Evolutionary conservation across 2,329 filamentous ascomycete genomes (phyloP), one percentile per base, ranked within the genome.

Genomic region (Penicillium aurantiogriseum): DNA sequence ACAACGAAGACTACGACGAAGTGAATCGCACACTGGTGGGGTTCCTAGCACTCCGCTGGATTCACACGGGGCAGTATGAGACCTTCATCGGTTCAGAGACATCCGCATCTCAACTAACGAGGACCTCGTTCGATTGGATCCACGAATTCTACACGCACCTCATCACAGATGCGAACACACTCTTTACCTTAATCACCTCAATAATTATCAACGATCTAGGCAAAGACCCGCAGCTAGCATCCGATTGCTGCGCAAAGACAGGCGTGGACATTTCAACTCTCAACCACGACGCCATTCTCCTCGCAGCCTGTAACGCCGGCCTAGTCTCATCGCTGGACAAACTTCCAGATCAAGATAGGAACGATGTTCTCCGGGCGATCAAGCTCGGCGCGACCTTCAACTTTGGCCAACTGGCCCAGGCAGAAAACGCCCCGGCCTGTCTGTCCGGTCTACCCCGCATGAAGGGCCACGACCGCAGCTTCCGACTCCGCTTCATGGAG

Each of bases 401-500:
- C 15, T 62, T 63, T 46, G 59, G 61, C 17, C 61, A 63, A 39
- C 29, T 63, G 27, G 57, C 54, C 15, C 57, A 62, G 43, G 57
- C 57, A 4, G 61, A 62, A 43, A 63, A 60, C 33, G 59, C 43
- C 5, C 61, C 61, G 2, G 59, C 42, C 17, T 56, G 45, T n/a
- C 29, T 62, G 27, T 44, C 55, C 10, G 45, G 49, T 35, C 38
- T 63, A 21, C 43, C 33, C 19, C 51, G 35, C 25, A 54, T 61
- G 54, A 35, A 50, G 27, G 38, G 33, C n/a, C 42, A 31, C 13
- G 35, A 45, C 9, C 54, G 51, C 25, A 56, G 54, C 35, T 62
- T 63, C 23, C 52, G 48, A n/a, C 45, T 63, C 3, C 54, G 59
- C 15, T 63, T 63, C 23, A 63, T 63, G 59, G 56, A 62, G 35